Conservation (phyloP, 2,329 filamentous ascomycete species). For the Aspergillus caelatus region DNA sequence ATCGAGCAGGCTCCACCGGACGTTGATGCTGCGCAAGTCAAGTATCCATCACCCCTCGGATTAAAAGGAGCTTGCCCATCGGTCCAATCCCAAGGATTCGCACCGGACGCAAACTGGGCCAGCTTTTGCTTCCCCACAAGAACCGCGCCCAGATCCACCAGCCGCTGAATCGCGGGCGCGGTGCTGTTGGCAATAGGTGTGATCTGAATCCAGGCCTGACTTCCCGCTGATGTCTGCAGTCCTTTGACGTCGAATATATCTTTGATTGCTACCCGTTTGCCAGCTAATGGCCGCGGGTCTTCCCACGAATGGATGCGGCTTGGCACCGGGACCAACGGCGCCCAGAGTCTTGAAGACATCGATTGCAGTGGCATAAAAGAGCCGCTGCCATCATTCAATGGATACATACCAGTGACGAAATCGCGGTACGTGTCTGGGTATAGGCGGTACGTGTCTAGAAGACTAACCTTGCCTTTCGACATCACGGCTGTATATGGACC, state of each 20-base stretch:
- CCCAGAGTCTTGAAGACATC: conserved; percentile 3
- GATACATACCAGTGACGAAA: conserved; percentile 17
- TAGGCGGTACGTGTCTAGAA: conserved; percentile 16
- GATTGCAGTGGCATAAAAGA: conserved; percentile 7
- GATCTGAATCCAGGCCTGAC: conserved; percentile 33
- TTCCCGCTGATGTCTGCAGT: conserved; percentile 37
- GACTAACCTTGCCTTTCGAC: neutral
- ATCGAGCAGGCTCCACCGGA: conserved; percentile 37
- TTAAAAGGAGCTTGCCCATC: conserved; percentile 38
- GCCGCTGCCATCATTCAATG: conserved; percentile 8
- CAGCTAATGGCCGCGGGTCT: conserved; percentile 38
- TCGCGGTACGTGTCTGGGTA: conserved; percentile 14
- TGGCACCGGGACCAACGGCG: conserved; percentile 13
- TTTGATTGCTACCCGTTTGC: conserved; percentile 39
- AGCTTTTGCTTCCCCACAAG: conserved; percentile 41
- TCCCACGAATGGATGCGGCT: conserved; percentile 23
- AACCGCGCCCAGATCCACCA: conserved; percentile 38
- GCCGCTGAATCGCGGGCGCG: conserved; percentile 35
- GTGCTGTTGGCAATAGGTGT: conserved; percentile 28
- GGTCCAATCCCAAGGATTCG: conserved; percentile 24
- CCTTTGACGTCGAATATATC: conserved; percentile 42
- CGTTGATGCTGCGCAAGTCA: conserved; percentile 35
- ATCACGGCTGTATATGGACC: conserved; percentile 17
- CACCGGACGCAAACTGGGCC: conserved; percentile 38
- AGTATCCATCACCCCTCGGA: conserved; percentile 41